Percentiles rank a stretch among this genome's conserved stretches.
phyloP scores from a whole-genome alignment of 352 stramenopile genomes.

The Phytopythium ostracodes region DNA sequence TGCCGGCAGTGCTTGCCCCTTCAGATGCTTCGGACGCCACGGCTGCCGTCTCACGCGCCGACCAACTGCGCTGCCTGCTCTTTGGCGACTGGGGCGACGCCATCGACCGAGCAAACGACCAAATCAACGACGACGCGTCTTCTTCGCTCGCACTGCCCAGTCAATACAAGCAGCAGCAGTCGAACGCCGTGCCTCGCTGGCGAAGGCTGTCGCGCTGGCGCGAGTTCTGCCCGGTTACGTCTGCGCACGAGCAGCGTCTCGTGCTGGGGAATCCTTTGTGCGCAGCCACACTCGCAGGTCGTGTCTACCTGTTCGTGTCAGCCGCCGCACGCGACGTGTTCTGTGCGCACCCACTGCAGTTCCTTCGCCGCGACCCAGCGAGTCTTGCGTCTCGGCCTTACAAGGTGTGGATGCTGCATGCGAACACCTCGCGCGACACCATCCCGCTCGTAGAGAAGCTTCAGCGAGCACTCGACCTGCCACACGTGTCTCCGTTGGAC shows the following conservation, averaged over 20 bases:
- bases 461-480: background rate
- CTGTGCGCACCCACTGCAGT: slow-evolving; percentile 40
- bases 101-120: slow-evolving; percentile 11
- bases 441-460: background rate
- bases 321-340: slow-evolving; percentile 29
- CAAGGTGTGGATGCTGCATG: slow-evolving; percentile 38
- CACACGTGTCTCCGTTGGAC: background rate
- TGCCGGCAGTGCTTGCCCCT: slow-evolving; percentile 31
- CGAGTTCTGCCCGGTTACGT: slow-evolving; percentile 61
- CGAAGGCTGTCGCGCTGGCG: slow-evolving; percentile 47
- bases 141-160: slow-evolving; percentile 18
- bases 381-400: slow-evolving; percentile 8
- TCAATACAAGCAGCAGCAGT: background rate
- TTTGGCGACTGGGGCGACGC: slow-evolving; percentile 48
- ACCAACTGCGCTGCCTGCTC: slow-evolving; percentile 61
- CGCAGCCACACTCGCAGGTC: slow-evolving; percentile 35
- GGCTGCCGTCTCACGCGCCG: slow-evolving; percentile 19
- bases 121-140: slow-evolving; percentile 6
- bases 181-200: background rate
- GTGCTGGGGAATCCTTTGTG: slow-evolving; percentile 34
- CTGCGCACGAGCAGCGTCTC: slow-evolving; percentile 16
- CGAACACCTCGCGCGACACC: background rate
- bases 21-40: slow-evolving; percentile 5
- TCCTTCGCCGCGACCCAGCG: slow-evolving; percentile 26
- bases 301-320: slow-evolving; percentile 54